Percentiles rank a stretch among this genome's conserved stretches.
Evolutionary conservation across 1,284 basidiomycete species (phyloP).

Genomic region (Cutaneotrichosporon sp.): DNA sequence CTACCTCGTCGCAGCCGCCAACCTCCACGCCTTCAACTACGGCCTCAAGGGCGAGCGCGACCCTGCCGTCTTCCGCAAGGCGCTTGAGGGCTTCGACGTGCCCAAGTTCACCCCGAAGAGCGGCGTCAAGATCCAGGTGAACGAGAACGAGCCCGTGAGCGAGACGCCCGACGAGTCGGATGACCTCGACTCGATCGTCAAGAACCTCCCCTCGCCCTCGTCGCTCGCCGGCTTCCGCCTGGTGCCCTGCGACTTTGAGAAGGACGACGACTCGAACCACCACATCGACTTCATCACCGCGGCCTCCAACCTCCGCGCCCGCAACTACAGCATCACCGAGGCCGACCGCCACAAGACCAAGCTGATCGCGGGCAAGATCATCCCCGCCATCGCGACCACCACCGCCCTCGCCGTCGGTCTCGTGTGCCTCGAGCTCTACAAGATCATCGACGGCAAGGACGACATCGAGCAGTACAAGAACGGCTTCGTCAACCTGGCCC

Average conservation of each 20-base stretch:
- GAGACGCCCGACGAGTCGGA: constrained; percentile 61
- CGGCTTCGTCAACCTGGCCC: constrained; percentile 94
- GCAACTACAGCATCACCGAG: constrained; percentile 88
- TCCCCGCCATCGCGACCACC: constrained; percentile 98
- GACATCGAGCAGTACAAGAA: constrained; percentile 97
- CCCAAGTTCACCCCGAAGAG: constrained; percentile 93
- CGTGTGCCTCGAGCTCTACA: constrained; percentile 96
- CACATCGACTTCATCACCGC: constrained; percentile 99
- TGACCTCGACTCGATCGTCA: constrained; percentile 62
- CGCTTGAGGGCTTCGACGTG: constrained; percentile 80
- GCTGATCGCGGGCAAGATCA: constrained; percentile 99
- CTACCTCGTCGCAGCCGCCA: constrained; percentile 91
- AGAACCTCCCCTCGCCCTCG: constrained; percentile 79
- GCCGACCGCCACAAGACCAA: constrained; percentile 95
- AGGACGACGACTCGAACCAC: constrained; percentile 97
- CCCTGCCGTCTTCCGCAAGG: constrained; percentile 74
- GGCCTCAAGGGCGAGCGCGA: constrained; percentile 90
- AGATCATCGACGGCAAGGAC: constrained; percentile 94
- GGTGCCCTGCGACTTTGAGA: constrained; percentile 96
- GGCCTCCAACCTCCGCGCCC: constrained; percentile 93
- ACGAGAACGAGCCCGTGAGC: constrained; percentile 81
- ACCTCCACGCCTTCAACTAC: constrained; percentile 98
- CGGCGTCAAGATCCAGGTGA: constrained; percentile 93
- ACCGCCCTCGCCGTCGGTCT: constrained; percentile 93
- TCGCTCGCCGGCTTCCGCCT: constrained; percentile 93